These are phyloP conservation scores for Lentinula edodes DNA, from an alignment of 768 basidiomycete species.

Conservation along the genomic window DNA sequence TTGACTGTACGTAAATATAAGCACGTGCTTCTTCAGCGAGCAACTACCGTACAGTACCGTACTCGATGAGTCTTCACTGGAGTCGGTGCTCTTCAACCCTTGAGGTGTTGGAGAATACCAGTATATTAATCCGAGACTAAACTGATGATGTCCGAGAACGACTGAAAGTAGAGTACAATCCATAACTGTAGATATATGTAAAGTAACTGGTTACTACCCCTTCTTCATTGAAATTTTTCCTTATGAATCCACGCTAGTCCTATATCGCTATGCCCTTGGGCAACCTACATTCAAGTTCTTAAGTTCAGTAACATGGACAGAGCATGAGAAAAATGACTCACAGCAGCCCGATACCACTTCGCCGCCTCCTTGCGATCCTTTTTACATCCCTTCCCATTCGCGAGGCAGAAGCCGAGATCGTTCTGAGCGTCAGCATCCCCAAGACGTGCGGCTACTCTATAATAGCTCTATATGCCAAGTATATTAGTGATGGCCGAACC, in stretches of 20 bases:
- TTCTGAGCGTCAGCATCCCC: constrained; percentile 86
- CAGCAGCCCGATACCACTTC: constrained; percentile 87
- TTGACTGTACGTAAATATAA: constrained; percentile 19
- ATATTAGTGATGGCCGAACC: neutral
- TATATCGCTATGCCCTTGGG: constrained; percentile 74
- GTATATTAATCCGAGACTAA: too few species aligned
- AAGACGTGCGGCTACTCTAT: constrained; percentile 73
- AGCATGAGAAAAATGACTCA: constrained; percentile 27
- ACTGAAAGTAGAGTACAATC: neutral
- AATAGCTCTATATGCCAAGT: constrained; percentile 59
- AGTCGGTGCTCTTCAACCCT: too few species aligned
- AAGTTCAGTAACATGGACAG: neutral
- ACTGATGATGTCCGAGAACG: neutral
- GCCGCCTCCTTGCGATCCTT: constrained; percentile 84
- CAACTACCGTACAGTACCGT: too few species aligned
- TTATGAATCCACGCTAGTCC: constrained; percentile 92
- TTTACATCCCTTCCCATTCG: constrained; percentile 86
- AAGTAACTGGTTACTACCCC: neutral
- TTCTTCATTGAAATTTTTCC: constrained; percentile 60
- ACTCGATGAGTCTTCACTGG: too few species aligned
- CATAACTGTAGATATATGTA: neutral
- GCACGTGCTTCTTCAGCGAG: constrained; percentile 15
- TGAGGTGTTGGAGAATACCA: too few species aligned
- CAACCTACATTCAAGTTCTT: constrained; percentile 29
- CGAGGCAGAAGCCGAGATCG: constrained; percentile 79